Percentiles rank a stretch among this genome's conserved stretches.
phyloP scores from a whole-genome alignment of 1,284 basidiomycete genomes.

The Mycena sp. region DNA sequence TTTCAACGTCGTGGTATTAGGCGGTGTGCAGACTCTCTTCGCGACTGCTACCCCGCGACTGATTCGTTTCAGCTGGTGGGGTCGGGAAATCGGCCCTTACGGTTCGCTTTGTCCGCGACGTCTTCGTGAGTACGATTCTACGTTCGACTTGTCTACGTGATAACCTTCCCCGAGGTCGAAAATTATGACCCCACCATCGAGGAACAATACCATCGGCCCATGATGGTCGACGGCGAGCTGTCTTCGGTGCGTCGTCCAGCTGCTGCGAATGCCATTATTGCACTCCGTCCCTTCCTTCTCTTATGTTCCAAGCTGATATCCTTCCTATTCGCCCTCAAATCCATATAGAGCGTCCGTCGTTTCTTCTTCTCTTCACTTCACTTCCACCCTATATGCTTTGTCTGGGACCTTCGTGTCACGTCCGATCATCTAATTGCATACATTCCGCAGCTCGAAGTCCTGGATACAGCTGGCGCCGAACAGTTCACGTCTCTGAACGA shows the following conservation, averaged over 20 bases:
- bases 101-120: conserved; percentile 44
- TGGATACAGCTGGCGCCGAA: conserved; percentile 92
- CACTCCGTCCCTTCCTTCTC: conserved; percentile 23
- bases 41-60: neutral
- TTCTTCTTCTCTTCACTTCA: conserved; percentile 15
- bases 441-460: conserved; percentile 73
- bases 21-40: conserved; percentile 57
- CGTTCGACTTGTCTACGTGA: too few species aligned
- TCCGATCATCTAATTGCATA: conserved; percentile 17
- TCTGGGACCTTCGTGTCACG: neutral
- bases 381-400: neutral
- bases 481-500: conserved; percentile 85
- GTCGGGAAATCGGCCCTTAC: conserved; percentile 86
- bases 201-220: conserved; percentile 72
- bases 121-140: conserved; percentile 82
- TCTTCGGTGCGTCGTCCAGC: conserved; percentile 55
- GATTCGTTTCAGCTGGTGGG: conserved; percentile 66
- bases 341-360: conserved; percentile 22
- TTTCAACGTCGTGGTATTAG: conserved; percentile 82
- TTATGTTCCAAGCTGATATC: conserved; percentile 6
- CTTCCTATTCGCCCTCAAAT: conserved; percentile 14
- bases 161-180: too few species aligned
- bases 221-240: conserved; percentile 70
- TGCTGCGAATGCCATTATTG: conserved; percentile 21
- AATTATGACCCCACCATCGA: conserved; percentile 87